Base-by-base conservation (phyloP, 192 early-diverging fungal species). In the Backusella liffmaniae region DNA sequence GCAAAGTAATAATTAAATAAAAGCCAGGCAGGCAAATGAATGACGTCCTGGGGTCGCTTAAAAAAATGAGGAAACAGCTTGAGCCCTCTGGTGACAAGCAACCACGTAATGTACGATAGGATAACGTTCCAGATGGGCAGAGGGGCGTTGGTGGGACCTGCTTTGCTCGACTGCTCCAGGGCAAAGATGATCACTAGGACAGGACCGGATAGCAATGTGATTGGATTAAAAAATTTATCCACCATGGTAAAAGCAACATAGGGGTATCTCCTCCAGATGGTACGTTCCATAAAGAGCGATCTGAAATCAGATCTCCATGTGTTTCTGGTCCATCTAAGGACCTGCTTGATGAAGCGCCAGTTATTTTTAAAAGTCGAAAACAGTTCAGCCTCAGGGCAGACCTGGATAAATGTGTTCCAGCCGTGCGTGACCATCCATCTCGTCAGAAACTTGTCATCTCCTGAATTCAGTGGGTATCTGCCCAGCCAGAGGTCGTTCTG, bases 381-480 rank as follows among this genome's bases (percentile, higher is more conserved):
- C 3, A 90, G 81, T 36, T 90, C 88, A 66, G 85, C 89, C 76
- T 90, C 82, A 8, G 86, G 85, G 67, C 86, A 86, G 15, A 84
- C 82, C 73, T 90, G 89, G 21, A 90, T 85, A 74, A 80, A 86
- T 15, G 89, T 90, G 41, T 78, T 77, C 89, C 89, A 90, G 6
- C 80, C 78, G 77, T 90, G 88, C 1, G 88, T 85, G 67, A 89
- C 86, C 77, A 90, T 80, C 89, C 89, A 90, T 30, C 89, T 84
- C 2, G 89, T 90, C 44, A 90, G 74, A 73, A 90, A 90, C 67
- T 90, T 90, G 76, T 90, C 89, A 73, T 90, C 89, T 23, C 89
- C 89, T 5, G 85, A 87, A 72, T 90, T 88, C 34, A 89, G 80
- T 65, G 87, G 86, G 68, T 88, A 90, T 73, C 87, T 90, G 4